These are phyloP conservation scores for Adiantum capillusveneris DNA, from an alignment of 75 land plant genomes.

Conservation along the genomic window DNA sequence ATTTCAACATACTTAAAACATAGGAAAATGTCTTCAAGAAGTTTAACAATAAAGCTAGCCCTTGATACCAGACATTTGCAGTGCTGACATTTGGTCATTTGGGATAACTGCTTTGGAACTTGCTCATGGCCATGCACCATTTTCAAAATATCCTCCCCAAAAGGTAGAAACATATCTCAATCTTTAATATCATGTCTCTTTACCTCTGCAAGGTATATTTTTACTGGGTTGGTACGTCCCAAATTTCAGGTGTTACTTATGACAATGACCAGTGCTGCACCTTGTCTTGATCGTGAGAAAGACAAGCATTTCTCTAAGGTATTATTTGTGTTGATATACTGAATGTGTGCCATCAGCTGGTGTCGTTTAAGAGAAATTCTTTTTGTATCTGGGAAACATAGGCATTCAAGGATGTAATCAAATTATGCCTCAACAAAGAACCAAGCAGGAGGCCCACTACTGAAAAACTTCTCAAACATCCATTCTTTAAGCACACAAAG, in stretches of 20 bases:
- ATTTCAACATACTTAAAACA: too few relatives aligned
- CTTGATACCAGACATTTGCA: too few relatives aligned
- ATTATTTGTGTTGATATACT: conserved; percentile 8
- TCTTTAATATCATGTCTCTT: not conserved
- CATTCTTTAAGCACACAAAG: conserved; percentile 19
- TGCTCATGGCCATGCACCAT: conserved; percentile 51
- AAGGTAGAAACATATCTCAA: conserved; percentile 17
- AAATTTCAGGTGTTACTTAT: conserved; percentile 63
- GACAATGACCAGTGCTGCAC: conserved; percentile 90
- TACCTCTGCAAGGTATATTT: not conserved
- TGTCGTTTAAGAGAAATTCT: not conserved
- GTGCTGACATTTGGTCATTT: conserved; percentile 56
- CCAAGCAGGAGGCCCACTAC: conserved; percentile 23
- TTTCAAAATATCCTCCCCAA: conserved; percentile 43
- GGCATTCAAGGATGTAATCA: conserved; percentile 30
- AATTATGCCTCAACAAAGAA: conserved; percentile 16
- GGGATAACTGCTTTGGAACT: conserved; percentile 55
- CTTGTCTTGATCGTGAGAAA: conserved; percentile 81
- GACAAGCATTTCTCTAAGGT: conserved; percentile 89
- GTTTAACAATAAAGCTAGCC: too few relatives aligned
- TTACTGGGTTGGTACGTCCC: not conserved
- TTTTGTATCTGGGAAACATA: conserved; percentile 4
- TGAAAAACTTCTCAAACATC: conserved; percentile 22
- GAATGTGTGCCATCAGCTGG: not conserved
- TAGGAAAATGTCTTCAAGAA: too few relatives aligned